phyloP scores from a whole-genome alignment of 106 monocot genomes.

The Allium cepa region DNA sequence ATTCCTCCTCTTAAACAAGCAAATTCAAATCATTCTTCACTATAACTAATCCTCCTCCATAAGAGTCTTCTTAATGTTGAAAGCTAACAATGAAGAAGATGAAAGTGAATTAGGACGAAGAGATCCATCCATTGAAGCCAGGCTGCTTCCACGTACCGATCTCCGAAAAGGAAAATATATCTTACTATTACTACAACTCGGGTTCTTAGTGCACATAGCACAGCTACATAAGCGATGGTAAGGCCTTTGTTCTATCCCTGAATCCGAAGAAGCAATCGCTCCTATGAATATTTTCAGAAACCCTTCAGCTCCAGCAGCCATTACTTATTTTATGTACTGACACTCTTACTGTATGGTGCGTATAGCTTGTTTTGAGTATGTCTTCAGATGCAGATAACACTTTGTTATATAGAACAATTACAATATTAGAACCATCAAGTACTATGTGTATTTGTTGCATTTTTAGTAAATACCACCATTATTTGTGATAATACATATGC shows the following conservation, averaged over 20 bases:
- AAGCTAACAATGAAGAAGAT: background rate
- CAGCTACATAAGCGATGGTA: constrained; percentile 17
- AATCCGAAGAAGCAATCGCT: constrained; percentile 6
- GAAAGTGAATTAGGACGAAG: background rate
- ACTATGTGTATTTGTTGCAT: too few relatives aligned
- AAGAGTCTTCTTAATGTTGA: background rate
- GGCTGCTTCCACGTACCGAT: background rate
- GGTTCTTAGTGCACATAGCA: background rate
- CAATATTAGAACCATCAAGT: too few relatives aligned
- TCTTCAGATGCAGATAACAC: background rate
- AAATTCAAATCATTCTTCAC: too few relatives aligned
- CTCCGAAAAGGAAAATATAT: constrained; percentile 5
- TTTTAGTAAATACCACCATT: background rate
- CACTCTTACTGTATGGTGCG: background rate
- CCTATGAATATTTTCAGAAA: constrained; percentile 7
- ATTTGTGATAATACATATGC: background rate
- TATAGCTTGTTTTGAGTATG: background rate
- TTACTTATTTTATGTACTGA: background rate
- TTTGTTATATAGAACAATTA: too few relatives aligned
- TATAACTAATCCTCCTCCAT: too few relatives aligned
- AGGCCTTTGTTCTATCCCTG: constrained; percentile 8
- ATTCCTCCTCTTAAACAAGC: too few relatives aligned
- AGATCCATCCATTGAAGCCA: background rate
- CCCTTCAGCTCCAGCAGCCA: constrained; percentile 4
- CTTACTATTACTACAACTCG: background rate